Conservation (phyloP, 257 asterid species). For the Solanum pennellii region DNA sequence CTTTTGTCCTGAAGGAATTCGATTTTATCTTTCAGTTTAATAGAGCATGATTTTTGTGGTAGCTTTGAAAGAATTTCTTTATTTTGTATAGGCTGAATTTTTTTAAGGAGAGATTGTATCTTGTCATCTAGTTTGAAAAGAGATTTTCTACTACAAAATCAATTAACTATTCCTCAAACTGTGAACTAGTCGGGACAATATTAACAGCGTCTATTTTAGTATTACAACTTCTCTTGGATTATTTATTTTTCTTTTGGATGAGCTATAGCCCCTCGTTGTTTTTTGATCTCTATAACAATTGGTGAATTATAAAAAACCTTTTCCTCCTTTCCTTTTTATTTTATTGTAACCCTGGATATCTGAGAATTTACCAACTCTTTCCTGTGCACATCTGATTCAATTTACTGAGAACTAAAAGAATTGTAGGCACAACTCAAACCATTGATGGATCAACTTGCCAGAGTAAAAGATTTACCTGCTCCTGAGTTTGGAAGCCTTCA, state of each 20-base stretch:
- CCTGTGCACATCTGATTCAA: background rate
- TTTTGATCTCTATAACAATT: background rate
- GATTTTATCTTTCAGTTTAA: background rate
- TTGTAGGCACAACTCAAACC: conserved; percentile 78
- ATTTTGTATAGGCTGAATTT: background rate
- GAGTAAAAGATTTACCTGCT: conserved; percentile 79
- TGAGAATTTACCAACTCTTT: background rate
- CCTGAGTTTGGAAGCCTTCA: conserved; percentile 89
- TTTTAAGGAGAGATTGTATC: background rate
- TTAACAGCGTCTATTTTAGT: background rate
- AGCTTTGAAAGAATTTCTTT: background rate
- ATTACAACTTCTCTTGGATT: background rate
- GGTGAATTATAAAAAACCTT: background rate
- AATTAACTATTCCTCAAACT: background rate
- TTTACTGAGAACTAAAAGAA: background rate
- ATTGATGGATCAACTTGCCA: conserved; percentile 61
- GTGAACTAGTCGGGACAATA: background rate
- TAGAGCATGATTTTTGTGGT: background rate
- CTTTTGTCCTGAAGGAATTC: background rate
- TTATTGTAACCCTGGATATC: background rate
- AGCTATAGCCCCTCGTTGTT: background rate
- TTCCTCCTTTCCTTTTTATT: background rate
- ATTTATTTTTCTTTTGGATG: background rate
- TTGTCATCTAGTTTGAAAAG: background rate
- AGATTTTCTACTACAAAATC: background rate